Evolutionary conservation across 139 green algal genomes (phyloP).

Genomic region (Chlorella ohadii): DNA sequence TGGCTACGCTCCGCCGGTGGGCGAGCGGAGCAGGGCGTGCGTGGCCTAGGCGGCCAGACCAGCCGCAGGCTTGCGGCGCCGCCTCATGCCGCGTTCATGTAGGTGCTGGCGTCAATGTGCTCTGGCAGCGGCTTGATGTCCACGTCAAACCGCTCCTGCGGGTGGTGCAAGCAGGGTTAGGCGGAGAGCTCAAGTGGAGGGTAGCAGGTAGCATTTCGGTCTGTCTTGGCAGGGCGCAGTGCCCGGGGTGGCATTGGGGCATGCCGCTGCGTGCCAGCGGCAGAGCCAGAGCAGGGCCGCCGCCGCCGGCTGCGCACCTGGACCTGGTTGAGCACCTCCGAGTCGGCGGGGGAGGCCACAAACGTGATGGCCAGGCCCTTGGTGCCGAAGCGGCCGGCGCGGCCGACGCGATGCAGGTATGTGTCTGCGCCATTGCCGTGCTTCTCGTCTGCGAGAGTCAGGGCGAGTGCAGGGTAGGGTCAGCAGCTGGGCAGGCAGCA

Average conservation of each 20-base stretch:
- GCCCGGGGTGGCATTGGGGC: too few species aligned
- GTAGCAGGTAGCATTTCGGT: too few species aligned
- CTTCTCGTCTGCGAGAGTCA: conserved; percentile 62
- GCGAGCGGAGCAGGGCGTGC: too few species aligned
- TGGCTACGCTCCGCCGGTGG: neutral
- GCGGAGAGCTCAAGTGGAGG: too few species aligned
- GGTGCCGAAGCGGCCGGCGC: conserved; percentile 97
- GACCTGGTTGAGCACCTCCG: conserved; percentile 46
- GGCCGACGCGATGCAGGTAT: conserved; percentile 97
- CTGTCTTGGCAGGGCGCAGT: too few species aligned
- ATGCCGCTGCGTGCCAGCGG: too few species aligned
- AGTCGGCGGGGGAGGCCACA: conserved; percentile 90
- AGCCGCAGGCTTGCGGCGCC: neutral
- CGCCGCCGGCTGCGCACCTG: neutral
- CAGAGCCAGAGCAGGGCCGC: too few species aligned
- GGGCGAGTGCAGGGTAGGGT: neutral
- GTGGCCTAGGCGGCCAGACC: neutral
- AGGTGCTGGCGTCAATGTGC: conserved; percentile 90
- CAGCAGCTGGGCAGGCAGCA: neutral
- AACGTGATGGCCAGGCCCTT: conserved; percentile 99
- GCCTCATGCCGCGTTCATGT: conserved; percentile 76
- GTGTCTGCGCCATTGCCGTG: conserved; percentile 96
- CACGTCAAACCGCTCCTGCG: conserved; percentile 98
- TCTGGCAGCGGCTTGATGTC: conserved; percentile 98
- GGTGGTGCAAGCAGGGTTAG: too few species aligned